phyloP scores from a whole-genome alignment of 345 rosid genomes.

The Durio zibethinus region DNA sequence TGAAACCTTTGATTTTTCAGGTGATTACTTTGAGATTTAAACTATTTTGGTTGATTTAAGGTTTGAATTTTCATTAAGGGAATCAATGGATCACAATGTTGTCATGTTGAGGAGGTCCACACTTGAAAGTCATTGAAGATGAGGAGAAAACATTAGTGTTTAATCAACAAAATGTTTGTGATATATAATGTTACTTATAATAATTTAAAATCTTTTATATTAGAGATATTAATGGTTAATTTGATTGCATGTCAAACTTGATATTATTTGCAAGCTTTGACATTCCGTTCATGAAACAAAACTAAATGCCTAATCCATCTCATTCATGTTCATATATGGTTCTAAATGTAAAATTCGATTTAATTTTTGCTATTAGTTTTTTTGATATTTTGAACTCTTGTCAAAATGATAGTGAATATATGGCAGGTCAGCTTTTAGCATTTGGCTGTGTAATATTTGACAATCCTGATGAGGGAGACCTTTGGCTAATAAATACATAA shows the following conservation, averaged over 20 bases:
- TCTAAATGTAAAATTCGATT: not conserved
- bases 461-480: conserved; percentile 81
- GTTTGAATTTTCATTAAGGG: not conserved
- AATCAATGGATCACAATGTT: not conserved
- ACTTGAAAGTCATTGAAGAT: not conserved
- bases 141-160: not conserved
- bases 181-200: not conserved
- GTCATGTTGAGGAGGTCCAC: not conserved
- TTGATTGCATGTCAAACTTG: not conserved
- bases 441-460: conserved; percentile 83
- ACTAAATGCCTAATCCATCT: not conserved
- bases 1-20: not conserved
- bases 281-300: not conserved
- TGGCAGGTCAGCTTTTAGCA: conserved; percentile 96
- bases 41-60: not conserved
- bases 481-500: conserved; percentile 97
- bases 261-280: not conserved
- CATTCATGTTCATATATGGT: not conserved
- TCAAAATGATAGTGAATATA: conserved; percentile 99
- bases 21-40: not conserved
- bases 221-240: not conserved
- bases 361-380: not conserved
- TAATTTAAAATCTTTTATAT: not conserved
- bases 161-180: not conserved
- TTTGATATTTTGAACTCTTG: conserved; percentile 3